Evolutionary conservation across 495 filamentous ascomycete genomes (phyloP).

Genomic region (Xylaria castorea): DNA sequence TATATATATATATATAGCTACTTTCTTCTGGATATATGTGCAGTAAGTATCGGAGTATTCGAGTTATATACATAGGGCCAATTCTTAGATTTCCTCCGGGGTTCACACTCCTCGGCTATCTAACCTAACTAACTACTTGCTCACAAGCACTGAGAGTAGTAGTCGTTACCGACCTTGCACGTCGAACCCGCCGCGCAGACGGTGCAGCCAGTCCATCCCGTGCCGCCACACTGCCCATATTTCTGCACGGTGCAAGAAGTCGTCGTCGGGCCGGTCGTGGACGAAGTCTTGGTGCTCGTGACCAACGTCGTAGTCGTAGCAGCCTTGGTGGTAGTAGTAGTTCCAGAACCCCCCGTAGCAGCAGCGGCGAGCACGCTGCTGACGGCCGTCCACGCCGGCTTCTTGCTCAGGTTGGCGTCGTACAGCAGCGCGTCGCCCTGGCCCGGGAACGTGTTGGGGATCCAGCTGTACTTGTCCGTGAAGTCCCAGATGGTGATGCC

Average conservation of each 20-base stretch:
- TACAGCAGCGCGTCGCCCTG: constrained; percentile 56
- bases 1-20: not conserved
- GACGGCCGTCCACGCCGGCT: constrained; percentile 61
- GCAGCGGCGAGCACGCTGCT: constrained; percentile 36
- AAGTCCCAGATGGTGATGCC: constrained; percentile 74
- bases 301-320: not conserved
- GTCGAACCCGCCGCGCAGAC: constrained; percentile 43
- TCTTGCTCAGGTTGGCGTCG: constrained; percentile 61
- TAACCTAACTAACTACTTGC: not conserved
- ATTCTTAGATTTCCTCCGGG: not conserved
- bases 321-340: not conserved
- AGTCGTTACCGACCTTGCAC: constrained; percentile 45
- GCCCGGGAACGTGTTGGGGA: constrained; percentile 63
- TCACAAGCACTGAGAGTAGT: constrained; percentile 49
- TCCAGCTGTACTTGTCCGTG: constrained; percentile 63
- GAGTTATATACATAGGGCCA: not conserved
- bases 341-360: not conserved
- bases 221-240: constrained; percentile 55
- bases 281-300: not conserved
- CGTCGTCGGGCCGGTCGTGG: not conserved
- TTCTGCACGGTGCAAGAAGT: constrained; percentile 36
- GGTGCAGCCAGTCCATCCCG: constrained; percentile 48
- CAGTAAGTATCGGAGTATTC: not conserved
- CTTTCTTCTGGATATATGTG: not conserved
- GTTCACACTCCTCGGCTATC: not conserved